Evolutionary conservation across 2,329 filamentous ascomycete species (phyloP).

Genomic region (Sclerotinia borealis): DNA sequence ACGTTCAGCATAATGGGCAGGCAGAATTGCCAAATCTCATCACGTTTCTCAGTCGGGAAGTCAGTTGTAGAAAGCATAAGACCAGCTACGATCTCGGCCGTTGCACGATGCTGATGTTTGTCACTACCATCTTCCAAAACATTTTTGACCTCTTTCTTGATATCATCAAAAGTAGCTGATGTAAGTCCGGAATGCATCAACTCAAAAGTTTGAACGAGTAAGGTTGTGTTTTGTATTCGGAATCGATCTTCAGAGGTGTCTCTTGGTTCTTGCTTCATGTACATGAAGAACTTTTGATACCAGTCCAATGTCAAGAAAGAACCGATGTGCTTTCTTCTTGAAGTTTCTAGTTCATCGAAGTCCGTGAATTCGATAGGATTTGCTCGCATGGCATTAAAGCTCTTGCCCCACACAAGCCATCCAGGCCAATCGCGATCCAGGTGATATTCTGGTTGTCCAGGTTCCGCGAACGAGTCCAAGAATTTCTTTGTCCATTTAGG

Average conservation of each 20-base stretch:
- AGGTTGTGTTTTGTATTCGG: slow-evolving; percentile 78
- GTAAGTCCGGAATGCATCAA: slow-evolving; percentile 78
- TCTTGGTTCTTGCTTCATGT: slow-evolving; percentile 91
- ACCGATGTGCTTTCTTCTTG: slow-evolving; percentile 73
- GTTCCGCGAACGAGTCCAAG: slow-evolving; percentile 69
- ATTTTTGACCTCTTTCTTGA: slow-evolving; percentile 70
- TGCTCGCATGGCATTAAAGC: slow-evolving; percentile 72
- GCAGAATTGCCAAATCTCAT: slow-evolving; percentile 79
- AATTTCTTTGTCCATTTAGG: slow-evolving; percentile 73
- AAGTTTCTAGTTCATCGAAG: slow-evolving; percentile 76
- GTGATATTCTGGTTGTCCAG: slow-evolving; percentile 72
- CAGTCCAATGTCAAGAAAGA: slow-evolving; percentile 73
- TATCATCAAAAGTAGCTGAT: slow-evolving; percentile 73
- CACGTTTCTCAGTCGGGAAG: slow-evolving; percentile 65
- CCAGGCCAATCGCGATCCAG: slow-evolving; percentile 89
- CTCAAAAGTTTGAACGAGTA: slow-evolving; percentile 86
- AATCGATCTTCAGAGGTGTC: slow-evolving; percentile 79
- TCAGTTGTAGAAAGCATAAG: slow-evolving; percentile 77
- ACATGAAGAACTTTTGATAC: slow-evolving; percentile 83
- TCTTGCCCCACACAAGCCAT: slow-evolving; percentile 93
- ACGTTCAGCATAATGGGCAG: slow-evolving; percentile 82
- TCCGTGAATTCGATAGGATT: slow-evolving; percentile 57
- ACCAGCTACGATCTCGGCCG: slow-evolving; percentile 85
- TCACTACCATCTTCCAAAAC: slow-evolving; percentile 91
- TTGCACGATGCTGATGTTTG: slow-evolving; percentile 95